Evolutionary conservation across 108 stramenopile species (phyloP), one percentile per base, ranked within the genome.

Genomic region (Fragilaria radians): DNA sequence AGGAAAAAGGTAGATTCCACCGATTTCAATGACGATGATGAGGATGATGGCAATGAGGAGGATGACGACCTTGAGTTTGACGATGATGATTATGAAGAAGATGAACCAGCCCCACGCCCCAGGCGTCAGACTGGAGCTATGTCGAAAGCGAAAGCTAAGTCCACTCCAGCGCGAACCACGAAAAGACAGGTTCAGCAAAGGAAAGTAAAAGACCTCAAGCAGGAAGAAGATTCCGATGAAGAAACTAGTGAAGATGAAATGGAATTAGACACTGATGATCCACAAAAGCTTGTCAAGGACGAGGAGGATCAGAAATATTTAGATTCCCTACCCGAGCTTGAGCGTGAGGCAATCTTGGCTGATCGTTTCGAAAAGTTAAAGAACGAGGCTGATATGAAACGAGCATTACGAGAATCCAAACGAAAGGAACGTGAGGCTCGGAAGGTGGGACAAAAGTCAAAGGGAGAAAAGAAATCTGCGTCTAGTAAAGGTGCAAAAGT

Each of bases 291-390:
- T 22, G 70, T 93, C 28, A 65, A 82, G 62, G 78, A 83, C 54
- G 88, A 88, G 22, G 86, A 66, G 3, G 92, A 93, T 69, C 78
- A 76, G 32, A 89, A 89, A 59, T 72, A 81, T 70, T 69, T 93
- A 5, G 86, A 93, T 48, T 73, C 79, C 25, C 47, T 93, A 42
- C 82, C 88, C 5, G 92, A 93, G 60, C 46, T 93, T 18, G 92
- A 93, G 55, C 86, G 92, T 65, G 92, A 93, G 76, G 82, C 85
- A 45, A 88, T 88, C 59, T 61, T 93, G 1, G 92, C 76, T 11
- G 86, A 93, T 45, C 82, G 92, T 28, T 93, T 90, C 67, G 92
- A 93, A 63, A 78, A 89, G 56, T 71, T 87, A 24, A 93, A 93
- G 70, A 74, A 67, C 46, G 79, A 83, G 26, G 79, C 74, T 51